Conservation (phyloP, 331 rosid species). For the Malus hybrid region DNA sequence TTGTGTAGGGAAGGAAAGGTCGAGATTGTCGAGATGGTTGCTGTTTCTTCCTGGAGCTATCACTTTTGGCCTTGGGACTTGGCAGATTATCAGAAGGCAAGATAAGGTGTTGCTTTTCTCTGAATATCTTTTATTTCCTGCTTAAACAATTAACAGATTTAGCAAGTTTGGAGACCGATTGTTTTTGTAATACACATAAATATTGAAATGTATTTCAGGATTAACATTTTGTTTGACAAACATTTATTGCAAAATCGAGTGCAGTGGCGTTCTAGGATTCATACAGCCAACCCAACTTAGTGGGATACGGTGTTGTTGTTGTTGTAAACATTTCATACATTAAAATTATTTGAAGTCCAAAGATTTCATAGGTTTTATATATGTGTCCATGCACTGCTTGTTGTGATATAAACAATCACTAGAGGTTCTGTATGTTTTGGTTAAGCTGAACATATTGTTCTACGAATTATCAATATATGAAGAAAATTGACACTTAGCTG, state of each 20-base stretch:
- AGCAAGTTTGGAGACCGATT: not conserved
- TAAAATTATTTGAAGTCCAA: too few species aligned
- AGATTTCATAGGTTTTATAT: too few species aligned
- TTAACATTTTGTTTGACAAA: not conserved
- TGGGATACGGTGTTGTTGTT: too few species aligned
- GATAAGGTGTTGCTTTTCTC: conserved; percentile 46
- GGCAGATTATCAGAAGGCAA: conserved; percentile 89
- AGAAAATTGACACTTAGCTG: not conserved
- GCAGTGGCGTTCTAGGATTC: too few species aligned
- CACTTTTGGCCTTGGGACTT: conserved; percentile 92
- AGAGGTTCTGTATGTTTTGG: not conserved
- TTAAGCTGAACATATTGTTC: not conserved
- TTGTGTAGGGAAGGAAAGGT: conserved; percentile 32
- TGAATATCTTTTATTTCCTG: not conserved
- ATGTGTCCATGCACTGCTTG: not conserved
- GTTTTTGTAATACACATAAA: not conserved
- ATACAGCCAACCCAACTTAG: too few species aligned
- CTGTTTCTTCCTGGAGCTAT: conserved; percentile 87
- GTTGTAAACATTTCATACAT: too few species aligned
- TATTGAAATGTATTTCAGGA: too few species aligned
- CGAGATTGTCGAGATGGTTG: conserved; percentile 57
- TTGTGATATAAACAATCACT: not conserved
- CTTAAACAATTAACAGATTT: not conserved
- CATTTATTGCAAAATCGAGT: not conserved
- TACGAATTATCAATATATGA: not conserved